A percentile compares a stretch with the other conserved stretches of the same genome.
phyloP scores from a whole-genome alignment of 2,329 filamentous ascomycete genomes.

The Cordyceps fumosorosea region DNA sequence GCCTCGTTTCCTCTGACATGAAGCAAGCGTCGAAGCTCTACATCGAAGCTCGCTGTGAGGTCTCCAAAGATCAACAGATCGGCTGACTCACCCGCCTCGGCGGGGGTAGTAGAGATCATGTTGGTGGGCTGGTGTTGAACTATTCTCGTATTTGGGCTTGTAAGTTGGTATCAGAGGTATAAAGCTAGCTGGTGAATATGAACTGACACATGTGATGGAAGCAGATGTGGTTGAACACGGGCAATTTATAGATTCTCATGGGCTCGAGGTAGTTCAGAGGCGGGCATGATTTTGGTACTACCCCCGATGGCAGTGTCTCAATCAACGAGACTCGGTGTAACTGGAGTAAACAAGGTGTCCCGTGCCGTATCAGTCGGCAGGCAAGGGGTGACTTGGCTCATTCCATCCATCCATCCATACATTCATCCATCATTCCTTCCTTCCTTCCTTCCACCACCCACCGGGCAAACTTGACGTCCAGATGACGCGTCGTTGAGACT shows the following conservation, averaged over 20 bases:
- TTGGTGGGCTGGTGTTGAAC: neutral
- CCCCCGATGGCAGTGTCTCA: too few relatives aligned
- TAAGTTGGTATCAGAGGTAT: neutral
- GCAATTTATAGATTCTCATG: neutral
- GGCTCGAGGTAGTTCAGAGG: neutral
- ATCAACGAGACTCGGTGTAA: neutral
- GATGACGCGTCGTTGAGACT: neutral
- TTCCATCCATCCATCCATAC: too few relatives aligned
- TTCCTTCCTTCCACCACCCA: neutral
- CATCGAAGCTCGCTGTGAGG: constrained; percentile 19
- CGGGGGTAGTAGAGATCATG: neutral
- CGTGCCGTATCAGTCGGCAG: neutral
- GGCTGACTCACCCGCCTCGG: neutral
- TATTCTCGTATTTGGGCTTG: neutral
- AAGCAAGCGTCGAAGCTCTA: constrained; percentile 18
- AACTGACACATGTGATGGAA: neutral
- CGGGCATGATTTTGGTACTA: neutral
- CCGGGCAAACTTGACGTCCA: neutral
- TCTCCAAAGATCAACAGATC: constrained; percentile 21
- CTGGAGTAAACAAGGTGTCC: neutral
- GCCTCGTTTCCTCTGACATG: constrained; percentile 19
- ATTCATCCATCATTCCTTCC: neutral
- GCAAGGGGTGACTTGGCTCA: too few relatives aligned
- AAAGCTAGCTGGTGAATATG: too few relatives aligned
- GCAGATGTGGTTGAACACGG: neutral